Evolutionary conservation across 2,329 filamentous ascomycete species (phyloP).

Genomic region (Ascochyta fabae): DNA sequence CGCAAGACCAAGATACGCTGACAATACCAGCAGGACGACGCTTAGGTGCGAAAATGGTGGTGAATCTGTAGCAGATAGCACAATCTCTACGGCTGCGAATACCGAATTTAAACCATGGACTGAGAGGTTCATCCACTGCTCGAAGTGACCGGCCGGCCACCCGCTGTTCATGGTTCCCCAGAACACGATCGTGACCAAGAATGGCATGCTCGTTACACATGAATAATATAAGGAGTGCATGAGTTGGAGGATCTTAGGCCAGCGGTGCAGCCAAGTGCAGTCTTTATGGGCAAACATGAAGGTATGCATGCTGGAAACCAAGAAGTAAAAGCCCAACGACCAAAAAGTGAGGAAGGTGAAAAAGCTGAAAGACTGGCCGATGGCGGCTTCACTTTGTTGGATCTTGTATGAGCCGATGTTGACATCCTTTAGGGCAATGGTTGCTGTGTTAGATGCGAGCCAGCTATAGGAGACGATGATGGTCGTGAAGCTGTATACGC

Average conservation of each 20-base stretch:
- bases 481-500: constrained; percentile 71
- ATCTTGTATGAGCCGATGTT: constrained; percentile 60
- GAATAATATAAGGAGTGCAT: constrained; percentile 47
- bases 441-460: constrained; percentile 44
- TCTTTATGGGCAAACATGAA: constrained; percentile 60
- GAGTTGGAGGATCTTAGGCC: constrained; percentile 42
- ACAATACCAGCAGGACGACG: constrained; percentile 70
- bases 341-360: constrained; percentile 83
- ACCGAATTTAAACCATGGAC: constrained; percentile 76
- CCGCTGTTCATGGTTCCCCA: constrained; percentile 47
- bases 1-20: constrained; percentile 72
- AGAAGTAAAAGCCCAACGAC: constrained; percentile 79
- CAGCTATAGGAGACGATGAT: constrained; percentile 72
- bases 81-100: constrained; percentile 76
- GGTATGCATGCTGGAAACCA: constrained; percentile 70
- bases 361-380: constrained; percentile 71
- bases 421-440: constrained; percentile 31
- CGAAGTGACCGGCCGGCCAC: constrained; percentile 51
- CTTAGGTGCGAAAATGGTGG: constrained; percentile 68
- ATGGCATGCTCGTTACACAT: constrained; percentile 47
- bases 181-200: constrained; percentile 50
- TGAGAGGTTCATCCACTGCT: constrained; percentile 66
- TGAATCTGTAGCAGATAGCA: constrained; percentile 67
- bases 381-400: constrained; percentile 63
- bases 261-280: constrained; percentile 41